Evolutionary conservation across 2,329 filamentous ascomycete species (phyloP).

Genomic region (Xylariaceae sp.): DNA sequence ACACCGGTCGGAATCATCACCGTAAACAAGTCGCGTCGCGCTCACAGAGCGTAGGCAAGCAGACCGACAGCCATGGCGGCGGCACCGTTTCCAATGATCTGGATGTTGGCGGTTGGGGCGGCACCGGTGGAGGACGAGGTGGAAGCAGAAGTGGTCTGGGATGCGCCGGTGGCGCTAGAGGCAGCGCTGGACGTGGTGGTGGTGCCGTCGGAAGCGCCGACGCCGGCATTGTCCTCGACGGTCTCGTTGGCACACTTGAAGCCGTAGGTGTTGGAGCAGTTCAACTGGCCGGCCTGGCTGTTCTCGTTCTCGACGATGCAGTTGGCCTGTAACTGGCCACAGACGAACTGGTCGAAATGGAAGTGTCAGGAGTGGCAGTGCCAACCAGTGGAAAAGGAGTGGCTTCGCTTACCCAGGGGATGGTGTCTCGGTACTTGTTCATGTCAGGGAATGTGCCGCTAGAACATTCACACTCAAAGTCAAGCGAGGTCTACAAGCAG

Average conservation of each 20-base stretch:
- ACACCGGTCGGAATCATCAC: too few relatives aligned
- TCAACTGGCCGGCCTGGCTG: constrained; percentile 40
- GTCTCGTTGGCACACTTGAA: constrained; percentile 45
- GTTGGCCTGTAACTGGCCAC: constrained; percentile 43
- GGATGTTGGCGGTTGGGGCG: constrained; percentile 25
- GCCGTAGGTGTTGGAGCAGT: constrained; percentile 46
- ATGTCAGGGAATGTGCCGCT: constrained; percentile 49
- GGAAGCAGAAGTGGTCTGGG: constrained; percentile 16
- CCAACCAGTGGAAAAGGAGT: not conserved
- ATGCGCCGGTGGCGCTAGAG: constrained; percentile 21
- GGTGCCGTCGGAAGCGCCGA: constrained; percentile 22
- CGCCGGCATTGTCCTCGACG: constrained; percentile 33
- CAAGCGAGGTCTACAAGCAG: constrained; percentile 30
- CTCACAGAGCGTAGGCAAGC: constrained; percentile 49
- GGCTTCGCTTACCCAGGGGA: constrained; percentile 32
- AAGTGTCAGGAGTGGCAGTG: constrained; percentile 12
- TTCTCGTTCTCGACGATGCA: constrained; percentile 44
- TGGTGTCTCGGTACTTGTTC: constrained; percentile 50
- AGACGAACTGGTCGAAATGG: constrained; percentile 42
- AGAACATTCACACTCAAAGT: constrained; percentile 47
- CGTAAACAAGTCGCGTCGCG: not conserved
- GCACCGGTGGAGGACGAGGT: constrained; percentile 24
- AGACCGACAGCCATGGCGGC: constrained; percentile 49
- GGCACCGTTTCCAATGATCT: constrained; percentile 40
- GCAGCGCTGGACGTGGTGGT: constrained; percentile 29